Evolutionary conservation across 2,329 filamentous ascomycete species (phyloP), one percentile per base, ranked within the genome.

Genomic region (Neonectria neomacrospora): DNA sequence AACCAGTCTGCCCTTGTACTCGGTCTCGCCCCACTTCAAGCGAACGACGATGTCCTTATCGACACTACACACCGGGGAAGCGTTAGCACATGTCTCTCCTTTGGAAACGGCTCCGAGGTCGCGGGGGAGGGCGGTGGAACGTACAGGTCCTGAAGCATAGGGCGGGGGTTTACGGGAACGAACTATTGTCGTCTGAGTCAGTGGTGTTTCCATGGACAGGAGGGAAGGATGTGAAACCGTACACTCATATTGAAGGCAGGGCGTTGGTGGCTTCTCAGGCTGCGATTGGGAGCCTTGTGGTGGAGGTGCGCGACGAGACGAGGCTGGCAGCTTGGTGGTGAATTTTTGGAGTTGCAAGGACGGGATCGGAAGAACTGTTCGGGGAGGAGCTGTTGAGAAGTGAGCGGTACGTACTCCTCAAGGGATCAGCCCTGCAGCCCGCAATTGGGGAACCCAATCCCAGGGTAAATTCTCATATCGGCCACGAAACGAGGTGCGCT

Each of bases 1-100:
- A 76, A 97, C 92, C 67, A 99, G 88, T 70, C 88, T 88, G 78
- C 96, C 96, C 80, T 95, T 96, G 87, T 99, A 99, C 80, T 99
- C 96, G 64, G 93, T 96, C 80, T 97, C 91, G 73, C 93, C 94
- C 96, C 96, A 99, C 87, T 99, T 99, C 69, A 99, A 87, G 74
- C 94, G 93, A 68, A 99, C 91, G 67, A 94, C 85, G 76, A 99
- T 90, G 75, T 95, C 88, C 79, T 96, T 92, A 83, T 96, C 92
- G 81, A 99, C 91, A 50, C 47, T 50, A n/a, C 47, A 28, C 47
- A 20, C 3, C 10, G 30, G n/a, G n/a, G 68, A 28, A 47, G 50
- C 39, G 37, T 45, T 32, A 39, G 48, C 34, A 34, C 23, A 14
- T 20, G 23, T 44, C 26, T 39, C 28, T 50, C 26, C 9, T 34